These are phyloP conservation scores for Endocalyx cinctus DNA, from an alignment of 2,329 filamentous ascomycete genomes.

Conservation along the genomic window DNA sequence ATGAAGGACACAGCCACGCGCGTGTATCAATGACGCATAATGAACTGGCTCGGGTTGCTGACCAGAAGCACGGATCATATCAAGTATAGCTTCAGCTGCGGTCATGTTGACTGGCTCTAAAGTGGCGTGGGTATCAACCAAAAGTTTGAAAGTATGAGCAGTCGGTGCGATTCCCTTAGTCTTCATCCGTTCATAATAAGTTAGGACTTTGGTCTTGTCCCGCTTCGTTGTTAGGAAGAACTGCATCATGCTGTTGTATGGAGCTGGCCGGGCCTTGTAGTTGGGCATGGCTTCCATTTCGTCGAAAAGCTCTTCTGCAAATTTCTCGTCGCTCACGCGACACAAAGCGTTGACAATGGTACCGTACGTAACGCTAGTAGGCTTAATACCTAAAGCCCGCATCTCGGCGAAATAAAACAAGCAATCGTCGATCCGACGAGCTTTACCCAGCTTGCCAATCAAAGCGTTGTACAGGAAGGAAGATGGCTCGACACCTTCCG, in stretches of 20 bases:
- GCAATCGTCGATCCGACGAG: slow-evolving; percentile 94
- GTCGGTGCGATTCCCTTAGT: slow-evolving; percentile 82
- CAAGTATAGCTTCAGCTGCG: slow-evolving; percentile 79
- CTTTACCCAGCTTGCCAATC: slow-evolving; percentile 97
- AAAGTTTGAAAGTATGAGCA: slow-evolving; percentile 93
- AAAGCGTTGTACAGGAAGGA: slow-evolving; percentile 98
- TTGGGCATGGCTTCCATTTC: slow-evolving; percentile 99
- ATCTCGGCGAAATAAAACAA: slow-evolving; percentile 98
- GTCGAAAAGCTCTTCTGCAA: slow-evolving; percentile 95
- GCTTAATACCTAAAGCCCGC: slow-evolving; percentile 86
- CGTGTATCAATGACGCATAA: slow-evolving; percentile 92
- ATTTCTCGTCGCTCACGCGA: slow-evolving; percentile 95
- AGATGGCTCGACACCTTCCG: slow-evolving; percentile 90
- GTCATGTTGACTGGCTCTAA: slow-evolving; percentile 86
- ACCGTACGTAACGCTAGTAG: slow-evolving; percentile 95
- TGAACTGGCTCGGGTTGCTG: slow-evolving; percentile 85
- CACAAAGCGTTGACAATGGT: slow-evolving; percentile 97
- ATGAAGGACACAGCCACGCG: slow-evolving; percentile 88
- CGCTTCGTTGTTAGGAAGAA: slow-evolving; percentile 98
- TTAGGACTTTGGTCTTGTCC: slow-evolving; percentile 86
- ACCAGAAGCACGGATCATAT: slow-evolving; percentile 69
- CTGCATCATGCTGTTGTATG: slow-evolving; percentile 99
- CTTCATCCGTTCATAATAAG: slow-evolving; percentile 94
- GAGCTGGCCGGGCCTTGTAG: slow-evolving; percentile 95
- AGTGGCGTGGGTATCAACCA: slow-evolving; percentile 92